Conservation (phyloP, 495 filamentous ascomycete species). For the Thermothielavioides terrestris region DNA sequence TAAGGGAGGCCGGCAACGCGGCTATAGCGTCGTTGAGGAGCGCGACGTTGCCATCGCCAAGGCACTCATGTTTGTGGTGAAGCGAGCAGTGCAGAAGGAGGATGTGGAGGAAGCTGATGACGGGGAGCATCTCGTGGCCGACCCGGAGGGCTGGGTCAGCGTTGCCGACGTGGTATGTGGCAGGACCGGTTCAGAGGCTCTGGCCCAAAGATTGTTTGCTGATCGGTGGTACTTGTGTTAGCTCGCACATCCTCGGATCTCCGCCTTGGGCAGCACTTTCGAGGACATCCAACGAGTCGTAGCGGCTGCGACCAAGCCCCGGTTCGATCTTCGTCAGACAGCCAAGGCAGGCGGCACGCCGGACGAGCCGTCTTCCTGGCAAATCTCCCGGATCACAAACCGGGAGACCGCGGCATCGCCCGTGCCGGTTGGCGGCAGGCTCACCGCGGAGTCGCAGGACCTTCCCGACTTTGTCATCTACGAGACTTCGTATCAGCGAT, state of each 20-base stretch:
- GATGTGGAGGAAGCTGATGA: slow-evolving; percentile 30
- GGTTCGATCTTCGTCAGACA: slow-evolving; percentile 22
- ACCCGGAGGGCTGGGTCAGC: slow-evolving; percentile 35
- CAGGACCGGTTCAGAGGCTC: not conserved
- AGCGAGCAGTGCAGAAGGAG: slow-evolving; percentile 29
- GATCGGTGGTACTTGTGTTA: slow-evolving; percentile 10
- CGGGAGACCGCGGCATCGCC: slow-evolving; percentile 15
- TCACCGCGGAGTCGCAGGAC: slow-evolving; percentile 19
- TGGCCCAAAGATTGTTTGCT: not conserved
- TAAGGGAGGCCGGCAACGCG: slow-evolving; percentile 23
- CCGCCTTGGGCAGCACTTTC: slow-evolving; percentile 24
- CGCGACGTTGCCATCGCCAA: slow-evolving; percentile 33
- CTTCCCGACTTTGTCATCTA: slow-evolving; percentile 31
- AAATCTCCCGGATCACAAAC: slow-evolving; percentile 22
- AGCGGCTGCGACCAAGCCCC: slow-evolving; percentile 25
- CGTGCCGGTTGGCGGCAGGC: slow-evolving; percentile 19
- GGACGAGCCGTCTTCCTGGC: slow-evolving; percentile 20
- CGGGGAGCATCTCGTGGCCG: slow-evolving; percentile 30
- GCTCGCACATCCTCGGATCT: slow-evolving; percentile 30
- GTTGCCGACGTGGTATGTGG: slow-evolving; percentile 33
- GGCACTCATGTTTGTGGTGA: slow-evolving; percentile 36
- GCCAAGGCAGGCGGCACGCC: slow-evolving; percentile 9
- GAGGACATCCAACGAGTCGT: slow-evolving; percentile 30
- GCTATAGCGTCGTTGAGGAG: slow-evolving; percentile 37
- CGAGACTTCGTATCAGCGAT: slow-evolving; percentile 33